Conservation (phyloP, 169 alveolate genomes). For the Neospora caninum region DNA sequence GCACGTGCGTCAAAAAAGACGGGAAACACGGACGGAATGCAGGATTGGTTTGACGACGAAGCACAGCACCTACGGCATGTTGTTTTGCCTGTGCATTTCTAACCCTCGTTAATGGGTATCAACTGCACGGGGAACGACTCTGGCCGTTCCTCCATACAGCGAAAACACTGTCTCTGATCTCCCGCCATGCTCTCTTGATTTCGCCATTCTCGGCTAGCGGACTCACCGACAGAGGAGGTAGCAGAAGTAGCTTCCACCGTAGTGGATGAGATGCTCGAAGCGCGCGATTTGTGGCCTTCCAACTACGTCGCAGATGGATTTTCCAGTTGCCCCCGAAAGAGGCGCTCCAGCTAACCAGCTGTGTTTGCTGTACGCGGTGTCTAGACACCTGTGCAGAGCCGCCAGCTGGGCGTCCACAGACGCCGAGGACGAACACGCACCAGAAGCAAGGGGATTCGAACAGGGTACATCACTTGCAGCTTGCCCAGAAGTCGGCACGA, state of each 20-base stretch:
- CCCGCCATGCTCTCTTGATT: too few species aligned
- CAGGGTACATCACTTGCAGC: too few species aligned
- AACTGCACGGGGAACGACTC: too few species aligned
- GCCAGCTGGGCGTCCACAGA: not conserved
- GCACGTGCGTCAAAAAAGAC: too few species aligned
- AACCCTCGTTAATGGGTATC: too few species aligned
- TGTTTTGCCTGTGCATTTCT: too few species aligned
- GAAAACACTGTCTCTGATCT: too few species aligned
- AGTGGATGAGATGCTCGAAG: slow-evolving; percentile 70
- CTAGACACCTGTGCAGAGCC: slow-evolving; percentile 4
- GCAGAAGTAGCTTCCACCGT: slow-evolving; percentile 70
- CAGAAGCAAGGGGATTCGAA: not conserved
- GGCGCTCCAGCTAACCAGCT: not conserved
- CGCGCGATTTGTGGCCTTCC: slow-evolving; percentile 54
- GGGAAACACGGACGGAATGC: too few species aligned
- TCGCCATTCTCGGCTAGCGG: not conserved
- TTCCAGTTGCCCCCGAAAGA: not conserved
- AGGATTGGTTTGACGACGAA: too few species aligned
- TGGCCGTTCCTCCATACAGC: too few species aligned
- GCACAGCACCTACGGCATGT: too few species aligned
- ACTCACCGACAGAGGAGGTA: slow-evolving; percentile 61
- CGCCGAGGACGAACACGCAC: not conserved
- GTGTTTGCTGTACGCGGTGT: not conserved
- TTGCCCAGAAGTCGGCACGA: not conserved
- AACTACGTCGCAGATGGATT: slow-evolving; percentile 16